These are phyloP conservation scores for Neurospora sp. DNA, from an alignment of 2,329 filamentous ascomycete genomes.

Conservation along the genomic window DNA sequence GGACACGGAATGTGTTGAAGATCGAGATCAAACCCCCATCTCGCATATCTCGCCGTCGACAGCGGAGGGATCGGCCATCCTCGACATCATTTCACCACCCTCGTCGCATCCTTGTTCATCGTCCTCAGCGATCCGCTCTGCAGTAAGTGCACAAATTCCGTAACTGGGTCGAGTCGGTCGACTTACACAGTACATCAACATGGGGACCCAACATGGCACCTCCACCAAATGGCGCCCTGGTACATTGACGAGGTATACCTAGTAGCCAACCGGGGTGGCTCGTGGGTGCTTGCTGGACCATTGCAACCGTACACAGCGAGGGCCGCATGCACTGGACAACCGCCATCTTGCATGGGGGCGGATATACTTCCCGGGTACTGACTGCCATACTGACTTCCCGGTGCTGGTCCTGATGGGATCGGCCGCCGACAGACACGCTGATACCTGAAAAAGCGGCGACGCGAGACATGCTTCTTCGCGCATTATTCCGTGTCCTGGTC, in stretches of 20 bases:
- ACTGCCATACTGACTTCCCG: neutral
- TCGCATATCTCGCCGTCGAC: neutral
- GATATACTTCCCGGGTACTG: neutral
- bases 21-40: neutral
- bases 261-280: neutral
- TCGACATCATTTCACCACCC: neutral
- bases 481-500: slow-evolving; percentile 1
- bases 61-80: neutral
- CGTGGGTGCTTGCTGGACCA: neutral
- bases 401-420: slow-evolving; percentile 1
- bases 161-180: neutral
- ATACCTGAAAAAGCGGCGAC: neutral
- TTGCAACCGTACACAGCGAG: neutral
- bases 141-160: neutral
- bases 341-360: neutral
- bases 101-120: neutral
- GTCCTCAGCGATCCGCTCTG: neutral
- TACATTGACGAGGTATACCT: neutral
- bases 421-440: neutral
- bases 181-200: neutral
- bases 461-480: slow-evolving; percentile 3
- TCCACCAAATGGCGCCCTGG: neutral
- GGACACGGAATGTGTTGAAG: neutral
- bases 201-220: neutral
- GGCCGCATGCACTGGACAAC: neutral